Evolutionary conservation across 2,329 filamentous ascomycete genomes (phyloP), one percentile per base, ranked within the genome.

Genomic region (Metarhizium brunneum): DNA sequence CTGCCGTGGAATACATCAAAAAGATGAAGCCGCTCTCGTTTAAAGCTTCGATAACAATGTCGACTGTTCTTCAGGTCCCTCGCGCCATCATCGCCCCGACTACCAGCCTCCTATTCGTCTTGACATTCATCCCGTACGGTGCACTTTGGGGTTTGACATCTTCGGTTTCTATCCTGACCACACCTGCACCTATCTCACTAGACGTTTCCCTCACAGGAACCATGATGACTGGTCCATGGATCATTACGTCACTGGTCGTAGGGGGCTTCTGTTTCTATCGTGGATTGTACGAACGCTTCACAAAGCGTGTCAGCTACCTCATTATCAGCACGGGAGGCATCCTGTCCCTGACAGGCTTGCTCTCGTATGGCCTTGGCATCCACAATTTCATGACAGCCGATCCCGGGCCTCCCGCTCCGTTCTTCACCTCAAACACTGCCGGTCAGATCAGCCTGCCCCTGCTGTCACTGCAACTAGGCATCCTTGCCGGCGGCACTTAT

Each of bases 71-170:
- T n/a, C 76, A 81, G 54, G 71, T 71, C 0, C 71, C 77, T 0
- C 72, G 77, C 6, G 77, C 78, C 7, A 65, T 79, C 53, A 59
- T 71, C 14, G 76, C 80, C 0, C 80, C 80, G 1, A 79, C 77
- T 0, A 76, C 76, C 0, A 54, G 71, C 14, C 68, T 83, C 1
- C 69, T 80, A 14, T 73, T 76, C 29, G 55, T 74, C 5, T 66
- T 75, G 1, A 73, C 77, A 0, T 63, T 76, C 29, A 67, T 82
- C 1, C 76, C 80, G 0, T 66, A 71, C 47, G 71, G 72, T 11
- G 65, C 72, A 0, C 69, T 82, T 10, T 81, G 79, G 74, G 75
- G 75, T 11, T 56, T 80, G 8, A 60, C 73, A 0, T 63, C 68
- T 25, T 75, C 74, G 1, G 63, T 82, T 14, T 74, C 77, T 5